Base-by-base conservation (phyloP, 495 filamentous ascomycete genomes). In the Hypoxylon lienhwacheense region DNA sequence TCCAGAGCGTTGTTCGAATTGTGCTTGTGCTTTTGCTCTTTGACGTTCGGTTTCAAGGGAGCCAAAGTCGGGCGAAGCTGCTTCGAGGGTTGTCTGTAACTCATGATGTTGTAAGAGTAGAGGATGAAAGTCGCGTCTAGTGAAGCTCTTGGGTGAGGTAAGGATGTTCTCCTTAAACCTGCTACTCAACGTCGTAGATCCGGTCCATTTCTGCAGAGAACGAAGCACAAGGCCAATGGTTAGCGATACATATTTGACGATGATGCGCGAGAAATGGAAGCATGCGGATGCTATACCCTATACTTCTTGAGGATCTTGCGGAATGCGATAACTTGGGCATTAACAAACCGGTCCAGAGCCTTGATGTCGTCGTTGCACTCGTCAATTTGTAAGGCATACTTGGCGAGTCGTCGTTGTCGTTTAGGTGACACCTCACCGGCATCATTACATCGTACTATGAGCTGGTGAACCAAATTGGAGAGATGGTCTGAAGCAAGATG, bases 301-400 rank as follows among this genome's bases (percentile, higher is more conserved):
- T 90, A 89, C 64, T 90, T 90, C 66, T 90, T 90, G 47, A 88
- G 70, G 4, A 90, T 80, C 68, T 90, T 90, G 52, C 74, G 76
- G 59, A 90, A 87, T 2, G 81, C 86, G 15, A 79, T 75, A 7
- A 80, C 70, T 64, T 90, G 86, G 12, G 82, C 81, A 39, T 73
- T 69, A 16, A 81, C 77, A 47, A 86, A 90, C 39, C 85, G 79
- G 21, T 77, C 73, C 8, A 90, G 67, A 2, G 73, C 74, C 43
- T 76, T 73, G 24, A 85, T 79, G 41, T 89, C 85, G 42, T 86
- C 77, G 25, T 81, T 81, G 49, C 80, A 84, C 57, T 80, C 64
- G 31, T 73, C 60, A 6, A 73, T 45, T 5, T 70, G 64, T 5
- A 68, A 31, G 28, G 71, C 76, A 60, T 76, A 84, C 70, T 74